Evolutionary conservation across 1,284 basidiomycete species (phyloP), one percentile per base, ranked within the genome.

Genomic region (Malassezia cuniculi): DNA sequence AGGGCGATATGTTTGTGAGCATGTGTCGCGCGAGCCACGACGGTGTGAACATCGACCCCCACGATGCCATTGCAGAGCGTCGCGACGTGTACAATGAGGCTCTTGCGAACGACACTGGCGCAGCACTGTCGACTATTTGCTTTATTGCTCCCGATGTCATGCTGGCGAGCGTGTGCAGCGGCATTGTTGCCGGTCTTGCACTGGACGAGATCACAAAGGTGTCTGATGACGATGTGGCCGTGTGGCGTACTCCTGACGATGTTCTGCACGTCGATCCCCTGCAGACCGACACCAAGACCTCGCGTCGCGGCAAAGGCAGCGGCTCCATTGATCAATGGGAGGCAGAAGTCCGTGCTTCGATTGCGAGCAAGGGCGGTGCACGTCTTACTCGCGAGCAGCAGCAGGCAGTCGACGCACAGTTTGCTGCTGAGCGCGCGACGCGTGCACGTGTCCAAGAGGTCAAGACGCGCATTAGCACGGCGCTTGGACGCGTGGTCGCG

Each of bases 271-370:
- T 61, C 34, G 58, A 66, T 39, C 57, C 63, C 7, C 52, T 65
- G 5, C 46, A 48, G 10, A 27, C 26, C 24, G 53, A 51, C 36
- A 56, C 54, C 41, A 59, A 59, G 39, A 48, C 57, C 21, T 49
- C 50, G 17, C n/a, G n/a, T n/a, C n/a, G n/a, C n/a, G n/a, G n/a
- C n/a, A n/a, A n/a, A n/a, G n/a, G n/a, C n/a, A n/a, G n/a, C n/a
- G n/a, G n/a, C n/a, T 54, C 48, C 33, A 54, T 65, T 34, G 64
- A 66, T 25, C 40, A 51, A 27, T 66, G 64, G 64, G 64, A 66
- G 25, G 60, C 55, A 12, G 62, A 66, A 41, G 50, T 66, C 14
- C 55, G 64, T 20, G 56, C 54, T 20, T 52, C 54, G 20, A 54
- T 66, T 15, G 64, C 62, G 14, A 54, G 53, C 44, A 63, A 65